Evolutionary conservation across 306 rosid species (phyloP), one percentile per base, ranked within the genome.

Genomic region (Hippophae gyantsensis): DNA sequence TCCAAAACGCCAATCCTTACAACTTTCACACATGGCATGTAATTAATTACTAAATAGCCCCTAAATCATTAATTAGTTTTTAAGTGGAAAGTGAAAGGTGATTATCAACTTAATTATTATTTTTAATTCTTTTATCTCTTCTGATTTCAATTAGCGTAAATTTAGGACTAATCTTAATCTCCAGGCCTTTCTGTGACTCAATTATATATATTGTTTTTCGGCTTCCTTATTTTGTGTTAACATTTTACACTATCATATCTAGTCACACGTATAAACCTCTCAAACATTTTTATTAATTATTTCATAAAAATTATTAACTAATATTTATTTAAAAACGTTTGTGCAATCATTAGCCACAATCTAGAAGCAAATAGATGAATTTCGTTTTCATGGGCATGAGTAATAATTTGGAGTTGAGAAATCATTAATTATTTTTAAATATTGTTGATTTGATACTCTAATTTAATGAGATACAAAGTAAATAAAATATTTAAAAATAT

Each of bases 1-100:
- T 42, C 66, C 82, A 55, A 54, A 58, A 60, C 54, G 77, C 72
- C 72, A 80, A 79, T 66, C 71, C 54, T 13, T 13, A 32, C 9
- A 66, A 47, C 63, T 45, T 61, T 69, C 62, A 76, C 73, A 69
- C 76, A 65, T 67, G 72, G 69, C 67, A 72, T 72, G 66, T 68
- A 76, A 65, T 62, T 52, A 69, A 44, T 63, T 9, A 10, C 32
- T 27, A 70, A 44, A 32, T 48, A 43, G 23, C 54, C 58, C 55
- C 57, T 59, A 54, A 73, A 80, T 82, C 61, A 75, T 79, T 79
- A 51, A 32, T 32, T 2, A 62, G 66, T 52, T 64, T 60, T 7
- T 64, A 61, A 64, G 61, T 56, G 63, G 54, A 4, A 52, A 43
- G 8, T 64, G 63, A 58, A 69, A 54, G 50, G 63, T 45, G 57